Evolutionary conservation across 257 asterid genomes (phyloP).

Genomic region (Gynochthodes officinalis): DNA sequence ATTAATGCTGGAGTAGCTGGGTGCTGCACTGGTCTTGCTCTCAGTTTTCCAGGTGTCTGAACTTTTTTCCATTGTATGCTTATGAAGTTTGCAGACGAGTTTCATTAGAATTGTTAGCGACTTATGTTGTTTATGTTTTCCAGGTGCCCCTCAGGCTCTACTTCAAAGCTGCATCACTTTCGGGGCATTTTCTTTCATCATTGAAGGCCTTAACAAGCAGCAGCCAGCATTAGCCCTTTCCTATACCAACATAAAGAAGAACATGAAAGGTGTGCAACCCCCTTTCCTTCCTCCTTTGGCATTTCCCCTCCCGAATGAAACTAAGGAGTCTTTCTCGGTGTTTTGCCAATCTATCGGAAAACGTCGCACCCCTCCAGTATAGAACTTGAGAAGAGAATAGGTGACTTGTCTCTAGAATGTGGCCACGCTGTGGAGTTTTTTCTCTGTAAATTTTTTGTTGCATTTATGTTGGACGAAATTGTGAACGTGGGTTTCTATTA

Average conservation of each 20-base stretch:
- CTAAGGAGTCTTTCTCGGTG: constrained; percentile 73
- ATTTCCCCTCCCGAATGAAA: constrained; percentile 74
- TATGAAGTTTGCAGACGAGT: background rate
- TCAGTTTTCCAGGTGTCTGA: constrained; percentile 76
- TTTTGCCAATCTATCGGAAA: constrained; percentile 68
- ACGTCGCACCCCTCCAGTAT: constrained; percentile 19
- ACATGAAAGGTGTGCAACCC: constrained; percentile 28
- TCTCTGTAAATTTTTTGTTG: background rate
- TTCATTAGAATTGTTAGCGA: background rate
- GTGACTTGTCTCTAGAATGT: background rate
- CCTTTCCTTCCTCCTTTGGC: constrained; percentile 71
- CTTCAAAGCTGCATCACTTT: constrained; percentile 87
- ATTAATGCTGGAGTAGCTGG: constrained; percentile 97
- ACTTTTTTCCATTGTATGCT: background rate
- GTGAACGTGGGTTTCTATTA: too few relatives aligned
- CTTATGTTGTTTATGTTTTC: constrained; percentile 16
- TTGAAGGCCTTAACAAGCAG: constrained; percentile 86
- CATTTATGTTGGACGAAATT: background rate
- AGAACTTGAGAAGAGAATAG: background rate
- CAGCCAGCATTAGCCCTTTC: constrained; percentile 82
- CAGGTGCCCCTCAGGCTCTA: constrained; percentile 96
- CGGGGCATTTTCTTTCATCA: constrained; percentile 89
- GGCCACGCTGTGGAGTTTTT: background rate
- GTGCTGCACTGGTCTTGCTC: constrained; percentile 94
- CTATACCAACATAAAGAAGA: constrained; percentile 22